Conservation (phyloP, 371 early-diverging fungal genomes). For the Mortierella sp. region DNA sequence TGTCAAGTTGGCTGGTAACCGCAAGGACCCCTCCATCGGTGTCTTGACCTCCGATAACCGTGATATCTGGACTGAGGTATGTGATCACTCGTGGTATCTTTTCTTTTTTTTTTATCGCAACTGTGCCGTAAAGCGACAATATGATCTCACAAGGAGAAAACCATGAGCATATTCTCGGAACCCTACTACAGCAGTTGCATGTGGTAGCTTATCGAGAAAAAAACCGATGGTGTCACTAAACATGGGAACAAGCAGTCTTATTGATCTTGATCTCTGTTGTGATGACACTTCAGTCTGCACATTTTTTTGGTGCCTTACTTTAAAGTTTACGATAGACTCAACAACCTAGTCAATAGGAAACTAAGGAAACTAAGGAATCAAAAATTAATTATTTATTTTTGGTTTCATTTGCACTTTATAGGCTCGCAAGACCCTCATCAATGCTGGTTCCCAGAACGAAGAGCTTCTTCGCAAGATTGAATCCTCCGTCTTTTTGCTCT, state of each 20-base stretch:
- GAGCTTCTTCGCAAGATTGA: constrained; percentile 83
- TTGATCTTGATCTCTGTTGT: background rate
- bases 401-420: too few relatives aligned
- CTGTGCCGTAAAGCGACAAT: constrained; percentile 7
- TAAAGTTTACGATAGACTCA: too few relatives aligned
- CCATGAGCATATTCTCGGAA: background rate
- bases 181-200: background rate
- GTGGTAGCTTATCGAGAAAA: background rate
- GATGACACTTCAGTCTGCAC: constrained; percentile 9
- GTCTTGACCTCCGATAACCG: constrained; percentile 94
- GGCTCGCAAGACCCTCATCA: constrained; percentile 62
- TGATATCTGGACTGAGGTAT: constrained; percentile 93
- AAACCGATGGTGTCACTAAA: background rate
- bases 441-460: constrained; percentile 78
- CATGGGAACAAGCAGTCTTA: background rate
- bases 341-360: too few relatives aligned
- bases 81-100: too few relatives aligned
- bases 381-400: too few relatives aligned
- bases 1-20: constrained; percentile 80
- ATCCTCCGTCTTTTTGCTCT: constrained; percentile 85
- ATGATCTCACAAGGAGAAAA: too few relatives aligned
- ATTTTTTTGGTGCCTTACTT: too few relatives aligned
- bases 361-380: too few relatives aligned
- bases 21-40: constrained; percentile 84
- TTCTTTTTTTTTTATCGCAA: background rate